Percentiles rank a stretch among this genome's conserved stretches.
Evolutionary conservation across 2,329 filamentous ascomycete genomes (phyloP).

Genomic region (Peltaster fructicola): DNA sequence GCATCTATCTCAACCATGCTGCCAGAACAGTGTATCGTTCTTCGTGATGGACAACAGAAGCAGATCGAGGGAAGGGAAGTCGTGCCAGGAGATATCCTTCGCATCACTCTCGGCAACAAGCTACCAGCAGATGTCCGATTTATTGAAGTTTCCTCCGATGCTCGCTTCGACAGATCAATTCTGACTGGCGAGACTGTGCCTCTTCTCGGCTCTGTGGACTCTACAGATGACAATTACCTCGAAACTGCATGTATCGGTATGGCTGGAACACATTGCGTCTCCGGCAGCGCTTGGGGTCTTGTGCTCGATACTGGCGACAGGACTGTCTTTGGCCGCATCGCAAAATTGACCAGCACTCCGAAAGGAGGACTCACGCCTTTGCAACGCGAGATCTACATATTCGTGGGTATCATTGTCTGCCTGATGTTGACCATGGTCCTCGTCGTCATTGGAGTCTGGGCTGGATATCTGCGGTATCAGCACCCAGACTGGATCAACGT

Average conservation of each 20-base stretch:
- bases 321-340: slow-evolving; percentile 58
- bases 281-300: slow-evolving; percentile 47
- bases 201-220: slow-evolving; percentile 44
- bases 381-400: slow-evolving; percentile 55
- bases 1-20: slow-evolving; percentile 64
- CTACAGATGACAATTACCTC: slow-evolving; percentile 54
- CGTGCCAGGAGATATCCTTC: slow-evolving; percentile 54
- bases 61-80: slow-evolving; percentile 30
- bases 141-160: slow-evolving; percentile 48
- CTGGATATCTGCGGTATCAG: slow-evolving; percentile 46
- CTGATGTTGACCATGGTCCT: slow-evolving; percentile 52
- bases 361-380: slow-evolving; percentile 51
- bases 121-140: slow-evolving; percentile 58
- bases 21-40: slow-evolving; percentile 50
- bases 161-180: slow-evolving; percentile 55
- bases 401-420: slow-evolving; percentile 50
- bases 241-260: slow-evolving; percentile 61
- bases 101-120: slow-evolving; percentile 54
- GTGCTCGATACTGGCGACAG: slow-evolving; percentile 55
- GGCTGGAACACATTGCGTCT: slow-evolving; percentile 63
- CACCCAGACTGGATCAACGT: slow-evolving; percentile 58
- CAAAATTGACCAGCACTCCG: slow-evolving; percentile 51
- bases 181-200: slow-evolving; percentile 49
- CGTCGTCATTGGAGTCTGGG: slow-evolving; percentile 37
- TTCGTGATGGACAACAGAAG: slow-evolving; percentile 38